Evolutionary conservation across 257 asterid species (phyloP), one percentile per base, ranked within the genome.

Genomic region (Salvia rosmarinus): DNA sequence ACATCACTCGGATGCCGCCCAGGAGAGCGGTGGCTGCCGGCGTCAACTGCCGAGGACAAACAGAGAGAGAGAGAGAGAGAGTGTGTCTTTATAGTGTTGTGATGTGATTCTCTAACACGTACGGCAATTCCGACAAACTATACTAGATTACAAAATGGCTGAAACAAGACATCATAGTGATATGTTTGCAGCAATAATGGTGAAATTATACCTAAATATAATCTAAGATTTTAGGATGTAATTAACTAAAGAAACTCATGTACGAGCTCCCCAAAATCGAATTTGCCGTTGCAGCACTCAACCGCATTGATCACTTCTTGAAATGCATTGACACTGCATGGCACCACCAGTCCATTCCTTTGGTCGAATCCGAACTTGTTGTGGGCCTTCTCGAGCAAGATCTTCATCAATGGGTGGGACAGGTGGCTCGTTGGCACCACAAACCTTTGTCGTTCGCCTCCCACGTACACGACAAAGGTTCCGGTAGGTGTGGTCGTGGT

Each of bases 401-500:
- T 92, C 82, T 81, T 88, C 89, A 92, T 83, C 58, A 92, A 56
- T 21, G 98, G 98, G 81, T 92, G 98, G 0, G 92, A 83, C 2
- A 92, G 92, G 32, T 92, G 84, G n/a, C 83, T 73, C 0, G 91
- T 90, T 1, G 95, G 97, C 7, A 88, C 84, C 21, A 77, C 85
- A 66, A 90, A 90, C 20, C 92, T 81, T 28, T 81, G 80, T 0
- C 97, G 78, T 9, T 84, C 95, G 50, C 85, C 95, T 5, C 98
- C 98, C 4, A 90, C 93, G 23, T 92, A 92, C 40, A 88, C 83
- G 0, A 85, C 86, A 21, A 88, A 88, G 1, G 72, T 81, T 28
- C 98, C 98, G 1, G 78, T 80, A 3, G 92, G 84, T 1, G 89
- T 87, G 8, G 73, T 64, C 51, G 89, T 87, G 8, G 73, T 64